phyloP scores from a whole-genome alignment of 2,329 filamentous ascomycete species.

The Paecilomyces dactylethromorphus region DNA sequence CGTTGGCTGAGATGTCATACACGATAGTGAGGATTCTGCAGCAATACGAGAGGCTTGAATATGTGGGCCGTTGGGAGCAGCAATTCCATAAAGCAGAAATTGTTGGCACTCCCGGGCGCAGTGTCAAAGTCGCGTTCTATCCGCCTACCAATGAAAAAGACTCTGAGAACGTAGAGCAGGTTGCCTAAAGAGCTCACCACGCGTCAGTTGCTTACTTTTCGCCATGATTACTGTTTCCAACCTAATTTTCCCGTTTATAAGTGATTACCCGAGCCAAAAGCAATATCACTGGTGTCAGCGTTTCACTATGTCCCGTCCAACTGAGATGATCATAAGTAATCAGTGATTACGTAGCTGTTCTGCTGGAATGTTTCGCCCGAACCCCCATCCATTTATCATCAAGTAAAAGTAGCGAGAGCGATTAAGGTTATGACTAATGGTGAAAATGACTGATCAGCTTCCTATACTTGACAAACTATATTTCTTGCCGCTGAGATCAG shows the following conservation, averaged over 20 bases:
- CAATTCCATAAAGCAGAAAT: slow-evolving; percentile 13
- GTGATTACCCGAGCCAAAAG: not conserved
- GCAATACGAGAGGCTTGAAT: slow-evolving; percentile 16
- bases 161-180: not conserved
- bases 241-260: not conserved
- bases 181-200: not conserved
- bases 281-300: not conserved
- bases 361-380: not conserved
- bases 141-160: not conserved
- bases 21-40: slow-evolving; percentile 39
- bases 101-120: slow-evolving; percentile 10
- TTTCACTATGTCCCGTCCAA: not conserved
- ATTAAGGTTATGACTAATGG: not conserved
- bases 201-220: not conserved
- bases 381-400: not conserved
- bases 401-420: not conserved
- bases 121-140: slow-evolving; percentile 4
- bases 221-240: not conserved
- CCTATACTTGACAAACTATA: not conserved
- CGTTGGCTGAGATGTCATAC: slow-evolving; percentile 53
- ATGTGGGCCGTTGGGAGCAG: slow-evolving; percentile 5
- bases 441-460: not conserved
- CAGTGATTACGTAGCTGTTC: not conserved
- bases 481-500: not conserved
- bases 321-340: not conserved